Evolutionary conservation across 306 rosid species (phyloP).

Genomic region (Gynostemma pentaphyllum): DNA sequence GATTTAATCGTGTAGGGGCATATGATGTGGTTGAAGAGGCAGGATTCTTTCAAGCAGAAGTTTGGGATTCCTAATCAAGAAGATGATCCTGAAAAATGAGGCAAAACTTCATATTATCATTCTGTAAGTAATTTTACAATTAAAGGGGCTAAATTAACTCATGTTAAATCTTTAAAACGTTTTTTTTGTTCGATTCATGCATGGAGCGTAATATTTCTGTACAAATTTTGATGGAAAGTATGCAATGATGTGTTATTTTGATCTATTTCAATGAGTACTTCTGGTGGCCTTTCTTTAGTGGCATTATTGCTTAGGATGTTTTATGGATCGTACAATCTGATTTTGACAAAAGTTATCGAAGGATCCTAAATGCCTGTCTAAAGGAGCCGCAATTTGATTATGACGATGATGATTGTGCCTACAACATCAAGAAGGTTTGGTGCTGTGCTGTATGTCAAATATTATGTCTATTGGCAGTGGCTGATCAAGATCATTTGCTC

Average conservation of each 20-base stretch:
- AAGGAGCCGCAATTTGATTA: not conserved
- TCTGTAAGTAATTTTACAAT: not conserved
- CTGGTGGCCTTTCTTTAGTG: not conserved
- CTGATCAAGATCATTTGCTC: not conserved
- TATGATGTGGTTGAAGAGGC: slow-evolving; percentile 76
- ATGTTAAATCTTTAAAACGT: not conserved
- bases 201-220: not conserved
- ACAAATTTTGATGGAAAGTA: not conserved
- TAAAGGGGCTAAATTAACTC: not conserved
- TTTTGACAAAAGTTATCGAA: not conserved
- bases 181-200: not conserved
- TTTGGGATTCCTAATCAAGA: slow-evolving; percentile 28
- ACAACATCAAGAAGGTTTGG: not conserved
- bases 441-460: not conserved
- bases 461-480: not conserved
- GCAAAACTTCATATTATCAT: not conserved
- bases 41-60: slow-evolving; percentile 66
- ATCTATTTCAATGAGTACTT: not conserved
- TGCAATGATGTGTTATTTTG: not conserved
- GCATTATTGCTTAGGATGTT: not conserved
- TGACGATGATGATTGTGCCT: not conserved
- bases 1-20: slow-evolving; percentile 37
- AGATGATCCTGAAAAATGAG: slow-evolving; percentile 9
- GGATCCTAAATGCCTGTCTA: not conserved
- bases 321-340: not conserved